phyloP scores from a whole-genome alignment of 1,284 basidiomycete genomes.

The Salmacisia buchloeana region DNA sequence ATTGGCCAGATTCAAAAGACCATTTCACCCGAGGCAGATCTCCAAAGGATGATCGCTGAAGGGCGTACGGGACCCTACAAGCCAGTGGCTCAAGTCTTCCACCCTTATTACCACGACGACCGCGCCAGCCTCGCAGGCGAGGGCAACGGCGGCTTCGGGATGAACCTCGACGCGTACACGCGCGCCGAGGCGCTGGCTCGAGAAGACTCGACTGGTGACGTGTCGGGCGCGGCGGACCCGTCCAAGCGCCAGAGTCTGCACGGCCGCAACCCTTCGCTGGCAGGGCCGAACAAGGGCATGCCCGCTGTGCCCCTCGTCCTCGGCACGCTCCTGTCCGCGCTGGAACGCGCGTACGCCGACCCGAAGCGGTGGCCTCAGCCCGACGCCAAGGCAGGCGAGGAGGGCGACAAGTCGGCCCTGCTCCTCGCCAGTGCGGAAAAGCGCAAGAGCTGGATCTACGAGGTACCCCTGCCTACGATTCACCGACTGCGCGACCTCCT shows the following conservation, averaged over 20 bases:
- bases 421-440: slow-evolving; percentile 59
- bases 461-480: slow-evolving; percentile 63
- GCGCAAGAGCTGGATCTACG: slow-evolving; percentile 85
- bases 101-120: slow-evolving; percentile 48
- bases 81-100: slow-evolving; percentile 38
- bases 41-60: slow-evolving; percentile 23
- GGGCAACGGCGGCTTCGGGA: slow-evolving; percentile 42
- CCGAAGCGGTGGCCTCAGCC: slow-evolving; percentile 48
- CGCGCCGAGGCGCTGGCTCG: slow-evolving; percentile 29
- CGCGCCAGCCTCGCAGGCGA: slow-evolving; percentile 25
- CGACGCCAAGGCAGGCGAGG: slow-evolving; percentile 4
- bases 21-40: not conserved
- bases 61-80: slow-evolving; percentile 40
- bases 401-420: slow-evolving; percentile 2
- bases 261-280: not conserved
- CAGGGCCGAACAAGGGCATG: slow-evolving; percentile 11
- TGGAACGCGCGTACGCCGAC: slow-evolving; percentile 64
- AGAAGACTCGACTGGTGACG: not conserved
- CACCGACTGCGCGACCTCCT: slow-evolving; percentile 65
- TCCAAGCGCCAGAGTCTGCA: slow-evolving; percentile 2
- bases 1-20: not conserved
- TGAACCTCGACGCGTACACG: slow-evolving; percentile 33
- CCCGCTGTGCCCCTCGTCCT: slow-evolving; percentile 66
- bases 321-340: slow-evolving; percentile 62
- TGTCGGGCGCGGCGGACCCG: not conserved